Conservation (phyloP, 2,329 filamentous ascomycete genomes). For the Tolypocladium inflatum region DNA sequence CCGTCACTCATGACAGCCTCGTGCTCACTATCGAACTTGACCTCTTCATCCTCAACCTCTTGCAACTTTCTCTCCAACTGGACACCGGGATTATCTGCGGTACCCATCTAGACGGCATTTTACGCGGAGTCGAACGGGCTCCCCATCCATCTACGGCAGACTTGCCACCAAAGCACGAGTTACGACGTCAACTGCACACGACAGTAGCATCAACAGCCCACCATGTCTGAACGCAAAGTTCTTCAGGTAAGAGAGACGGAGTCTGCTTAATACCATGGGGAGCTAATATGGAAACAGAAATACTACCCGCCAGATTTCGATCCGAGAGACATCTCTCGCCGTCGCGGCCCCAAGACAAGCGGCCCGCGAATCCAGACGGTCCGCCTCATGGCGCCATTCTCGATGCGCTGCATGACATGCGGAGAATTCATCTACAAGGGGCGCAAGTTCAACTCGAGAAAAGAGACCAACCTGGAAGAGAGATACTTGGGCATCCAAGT, state of each 20-base stretch:
- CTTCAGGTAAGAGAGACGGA: constrained; percentile 28
- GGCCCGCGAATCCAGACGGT: constrained; percentile 80
- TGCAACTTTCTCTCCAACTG: background rate
- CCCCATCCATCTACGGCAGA: too few species aligned
- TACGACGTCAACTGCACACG: background rate
- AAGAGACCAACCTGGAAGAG: constrained; percentile 81
- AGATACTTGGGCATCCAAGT: constrained; percentile 84
- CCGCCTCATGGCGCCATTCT: constrained; percentile 60
- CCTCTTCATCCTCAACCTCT: background rate
- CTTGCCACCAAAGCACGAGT: background rate
- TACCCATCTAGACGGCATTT: too few species aligned
- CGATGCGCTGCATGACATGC: constrained; percentile 35
- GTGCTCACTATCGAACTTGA: background rate
- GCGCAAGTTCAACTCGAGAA: constrained; percentile 89
- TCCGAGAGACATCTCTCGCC: constrained; percentile 67
- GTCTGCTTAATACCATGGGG: constrained; percentile 10
- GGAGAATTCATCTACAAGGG: constrained; percentile 85
- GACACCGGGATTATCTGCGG: background rate
- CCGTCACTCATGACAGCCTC: background rate
- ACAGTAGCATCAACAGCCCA: constrained; percentile 14
- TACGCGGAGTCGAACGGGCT: background rate
- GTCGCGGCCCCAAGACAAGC: constrained; percentile 57
- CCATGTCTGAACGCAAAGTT: constrained; percentile 82
- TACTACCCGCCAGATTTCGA: constrained; percentile 79
- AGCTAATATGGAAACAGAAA: constrained; percentile 26